Base-by-base conservation (phyloP, 495 filamentous ascomycete species). In the Tuber magnatum region DNA sequence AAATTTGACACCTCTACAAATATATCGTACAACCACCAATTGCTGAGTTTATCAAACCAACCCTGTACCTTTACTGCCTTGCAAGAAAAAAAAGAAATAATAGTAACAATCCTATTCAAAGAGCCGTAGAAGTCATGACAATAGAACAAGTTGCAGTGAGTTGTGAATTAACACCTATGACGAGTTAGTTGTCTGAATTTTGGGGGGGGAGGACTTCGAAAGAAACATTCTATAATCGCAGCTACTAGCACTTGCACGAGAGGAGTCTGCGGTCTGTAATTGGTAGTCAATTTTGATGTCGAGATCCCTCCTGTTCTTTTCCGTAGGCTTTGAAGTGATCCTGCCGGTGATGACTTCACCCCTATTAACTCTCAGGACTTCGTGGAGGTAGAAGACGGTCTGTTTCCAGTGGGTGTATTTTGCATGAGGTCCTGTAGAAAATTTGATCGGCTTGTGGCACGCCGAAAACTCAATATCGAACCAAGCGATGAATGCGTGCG, bases 331-430 rank as follows among this genome's bases (percentile, higher is more conserved):
- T 86, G 93, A 94, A 78, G 89, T 88, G 65, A 98, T 85, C 18
- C 85, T 85, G 71, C 93, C 94, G 71, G 85, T 84, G 74, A 97
- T 88, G 76, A 86, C 84, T 84, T 97, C 94, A 46, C 89, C 90
- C 79, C 91, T 87, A 82, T 95, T 90, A 9, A 97, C 91, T 22
- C 93, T 94, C 76, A 97, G 85, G 38, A 94, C 90, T 77, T 96
- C 92, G 74, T 89, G 88, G 70, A 96, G 86, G 83, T 96, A 96
- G 87, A 96, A 94, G 44, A 96, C 93, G 24, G 93, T 96, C 85
- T 96, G 93, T 85, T 96, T 96, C 93, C 93, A 96, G 87, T 96
- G 93, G 22, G 93, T 96, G 83, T 94, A 94, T 86, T 93, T 94
- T 78, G 92, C 92, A 81, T 96, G 93, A 32, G 93, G 93, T 20